These are phyloP conservation scores for Fusarium foetens DNA, from an alignment of 2,329 filamentous ascomycete species.

Conservation along the genomic window DNA sequence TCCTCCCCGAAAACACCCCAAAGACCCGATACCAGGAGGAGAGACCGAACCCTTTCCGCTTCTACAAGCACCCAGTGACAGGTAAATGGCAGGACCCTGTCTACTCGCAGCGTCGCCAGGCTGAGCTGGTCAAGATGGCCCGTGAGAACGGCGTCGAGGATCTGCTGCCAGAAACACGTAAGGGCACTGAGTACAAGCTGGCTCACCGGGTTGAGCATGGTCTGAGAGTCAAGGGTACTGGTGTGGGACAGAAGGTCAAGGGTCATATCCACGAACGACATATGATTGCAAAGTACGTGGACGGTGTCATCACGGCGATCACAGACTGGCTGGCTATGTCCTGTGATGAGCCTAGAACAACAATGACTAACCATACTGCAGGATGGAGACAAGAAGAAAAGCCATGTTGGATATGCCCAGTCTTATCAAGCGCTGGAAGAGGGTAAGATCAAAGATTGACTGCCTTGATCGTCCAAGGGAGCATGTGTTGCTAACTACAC, in stretches of 20 bases:
- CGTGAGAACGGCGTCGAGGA: constrained; percentile 81
- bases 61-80: constrained; percentile 80
- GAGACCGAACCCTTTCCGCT: constrained; percentile 82
- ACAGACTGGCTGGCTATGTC: not conserved
- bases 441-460: constrained; percentile 62
- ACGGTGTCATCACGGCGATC: not conserved
- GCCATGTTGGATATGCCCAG: constrained; percentile 96
- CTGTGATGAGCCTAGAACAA: not conserved
- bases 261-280: constrained; percentile 93
- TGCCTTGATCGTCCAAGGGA: not conserved
- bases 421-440: constrained; percentile 92
- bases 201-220: constrained; percentile 80
- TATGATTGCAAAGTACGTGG: constrained; percentile 75
- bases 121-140: constrained; percentile 89
- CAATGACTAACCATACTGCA: constrained; percentile 48
- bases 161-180: constrained; percentile 78
- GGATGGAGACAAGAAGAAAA: constrained; percentile 86
- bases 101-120: constrained; percentile 87
- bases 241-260: constrained; percentile 93
- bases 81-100: constrained; percentile 85
- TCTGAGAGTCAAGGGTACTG: constrained; percentile 88
- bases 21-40: constrained; percentile 64
- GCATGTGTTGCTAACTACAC: constrained; percentile 49
- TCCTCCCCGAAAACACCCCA: constrained; percentile 59
- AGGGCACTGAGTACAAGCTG: constrained; percentile 78